Conservation (phyloP, 2,329 filamentous ascomycete species). For the Diaporthe sp. region DNA sequence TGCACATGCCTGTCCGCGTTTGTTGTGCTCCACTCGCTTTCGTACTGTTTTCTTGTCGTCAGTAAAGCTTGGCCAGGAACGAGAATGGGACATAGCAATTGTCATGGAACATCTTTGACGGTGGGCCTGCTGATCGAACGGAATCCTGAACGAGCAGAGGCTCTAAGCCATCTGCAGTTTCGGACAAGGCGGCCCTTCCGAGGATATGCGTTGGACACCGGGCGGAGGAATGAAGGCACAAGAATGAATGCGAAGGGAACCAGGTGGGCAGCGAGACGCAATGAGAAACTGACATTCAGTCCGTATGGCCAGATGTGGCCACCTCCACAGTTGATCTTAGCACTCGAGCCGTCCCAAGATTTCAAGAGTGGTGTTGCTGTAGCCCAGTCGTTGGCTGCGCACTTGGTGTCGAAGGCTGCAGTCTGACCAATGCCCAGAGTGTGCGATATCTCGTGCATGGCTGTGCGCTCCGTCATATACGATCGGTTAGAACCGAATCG, state of each 20-base stretch:
- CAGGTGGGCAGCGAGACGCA: background rate
- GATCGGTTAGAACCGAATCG: conserved; percentile 59
- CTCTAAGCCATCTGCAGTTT: background rate
- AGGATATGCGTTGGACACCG: background rate
- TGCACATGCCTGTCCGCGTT: conserved; percentile 58
- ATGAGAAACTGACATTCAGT: conserved; percentile 45
- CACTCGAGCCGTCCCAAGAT: conserved; percentile 54
- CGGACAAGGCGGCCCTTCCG: background rate
- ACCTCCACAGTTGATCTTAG: conserved; percentile 55
- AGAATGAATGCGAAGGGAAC: too few relatives aligned
- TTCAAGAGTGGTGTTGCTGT: conserved; percentile 54
- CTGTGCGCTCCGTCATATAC: conserved; percentile 63
- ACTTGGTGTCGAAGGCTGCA: conserved; percentile 52
- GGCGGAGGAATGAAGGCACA: background rate
- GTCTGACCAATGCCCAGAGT: conserved; percentile 62
- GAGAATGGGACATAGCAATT: background rate
- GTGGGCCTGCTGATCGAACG: background rate
- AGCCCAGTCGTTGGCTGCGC: conserved; percentile 57
- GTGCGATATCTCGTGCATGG: conserved; percentile 62
- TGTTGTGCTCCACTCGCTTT: conserved; percentile 59
- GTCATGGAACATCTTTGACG: too few relatives aligned
- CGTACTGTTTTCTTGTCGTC: conserved; percentile 44
- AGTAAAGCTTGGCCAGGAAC: background rate
- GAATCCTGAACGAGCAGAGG: background rate
- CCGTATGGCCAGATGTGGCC: conserved; percentile 57